phyloP scores from a whole-genome alignment of 495 filamentous ascomycete species.

The Lasiosphaeria hispida region DNA sequence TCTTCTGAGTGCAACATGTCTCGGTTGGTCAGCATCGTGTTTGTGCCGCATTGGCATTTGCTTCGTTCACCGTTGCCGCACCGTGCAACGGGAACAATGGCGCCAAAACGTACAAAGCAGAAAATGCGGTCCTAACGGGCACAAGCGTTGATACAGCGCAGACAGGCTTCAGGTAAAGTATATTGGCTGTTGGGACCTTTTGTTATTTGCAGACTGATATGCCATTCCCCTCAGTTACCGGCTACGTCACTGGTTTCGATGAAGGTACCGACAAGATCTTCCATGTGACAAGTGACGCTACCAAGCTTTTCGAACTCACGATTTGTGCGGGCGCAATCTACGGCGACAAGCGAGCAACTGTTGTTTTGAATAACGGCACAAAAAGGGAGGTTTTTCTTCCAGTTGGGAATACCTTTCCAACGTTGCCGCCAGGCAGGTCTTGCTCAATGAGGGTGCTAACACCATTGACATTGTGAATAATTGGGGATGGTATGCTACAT shows the following conservation, averaged over 20 bases:
- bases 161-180: conserved; percentile 29
- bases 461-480: conserved; percentile 45
- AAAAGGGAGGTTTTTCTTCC: conserved; percentile 40
- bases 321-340: conserved; percentile 42
- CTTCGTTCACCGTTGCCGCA: background rate
- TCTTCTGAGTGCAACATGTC: too few species aligned
- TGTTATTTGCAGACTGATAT: background rate
- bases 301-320: conserved; percentile 39
- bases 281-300: conserved; percentile 24
- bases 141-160: conserved; percentile 33
- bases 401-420: conserved; percentile 25
- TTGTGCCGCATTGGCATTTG: too few species aligned
- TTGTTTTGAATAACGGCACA: conserved; percentile 40
- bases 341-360: conserved; percentile 41
- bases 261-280: conserved; percentile 40
- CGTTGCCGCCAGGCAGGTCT: conserved; percentile 40
- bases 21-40: too few species aligned
- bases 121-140: conserved; percentile 36
- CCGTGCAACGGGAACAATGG: background rate
- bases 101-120: conserved; percentile 36
- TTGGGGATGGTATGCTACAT: conserved; percentile 41
- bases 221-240: conserved; percentile 27
- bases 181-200: background rate
- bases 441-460: conserved; percentile 42
- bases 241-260: conserved; percentile 45